Base-by-base conservation (phyloP, 768 basidiomycete species). In the Jaapia argillacea region DNA sequence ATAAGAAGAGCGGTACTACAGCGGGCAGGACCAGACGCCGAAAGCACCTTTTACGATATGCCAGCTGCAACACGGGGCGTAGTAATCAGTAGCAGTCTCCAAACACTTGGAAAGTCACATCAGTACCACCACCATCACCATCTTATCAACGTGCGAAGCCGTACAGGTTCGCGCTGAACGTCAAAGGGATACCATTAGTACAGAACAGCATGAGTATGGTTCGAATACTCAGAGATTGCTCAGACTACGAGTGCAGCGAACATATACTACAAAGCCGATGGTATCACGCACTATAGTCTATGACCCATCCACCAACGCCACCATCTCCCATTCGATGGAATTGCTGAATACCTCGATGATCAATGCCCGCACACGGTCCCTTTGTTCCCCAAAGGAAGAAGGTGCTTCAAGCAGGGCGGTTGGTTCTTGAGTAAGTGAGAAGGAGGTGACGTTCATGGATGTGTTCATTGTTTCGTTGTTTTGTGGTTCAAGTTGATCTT, bases 291-390 rank as follows among this genome's bases (percentile, higher is more conserved):
- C 16, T 62, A 63, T 22, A 65, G 62, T 0, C 23, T 64, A 56
- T 10, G 65, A 67, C 36, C 58, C 56, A 21, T 55, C 52, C 21
- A 61, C 63, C 0, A 51, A 55, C 0, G 46, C 50, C 5, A 18
- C 60, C 18, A 21, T 63, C 42, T 54, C 52, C 31, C 58, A 64
- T 36, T 66, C 62, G 4, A 50, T 27, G 46, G 35, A 14, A 66
- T 67, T 13, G 59, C 62, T 0, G 51, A 55, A 26, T 68, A 68
- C 22, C 60, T 68, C 24, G 65, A 68, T 16, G 48, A 48, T 36
- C 57, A 50, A 7, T 66, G 63, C 49, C 59, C 62, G 0, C 55
- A 60, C 26, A 64, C 55, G 27, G 53, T 51, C 14, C 3, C 3
- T 31, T 57, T 26, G 53, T 62, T 44, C 49, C 64, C 6, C 21